Evolutionary conservation across 345 rosid genomes (phyloP).

Genomic region (Eucalyptus lansdowneana): DNA sequence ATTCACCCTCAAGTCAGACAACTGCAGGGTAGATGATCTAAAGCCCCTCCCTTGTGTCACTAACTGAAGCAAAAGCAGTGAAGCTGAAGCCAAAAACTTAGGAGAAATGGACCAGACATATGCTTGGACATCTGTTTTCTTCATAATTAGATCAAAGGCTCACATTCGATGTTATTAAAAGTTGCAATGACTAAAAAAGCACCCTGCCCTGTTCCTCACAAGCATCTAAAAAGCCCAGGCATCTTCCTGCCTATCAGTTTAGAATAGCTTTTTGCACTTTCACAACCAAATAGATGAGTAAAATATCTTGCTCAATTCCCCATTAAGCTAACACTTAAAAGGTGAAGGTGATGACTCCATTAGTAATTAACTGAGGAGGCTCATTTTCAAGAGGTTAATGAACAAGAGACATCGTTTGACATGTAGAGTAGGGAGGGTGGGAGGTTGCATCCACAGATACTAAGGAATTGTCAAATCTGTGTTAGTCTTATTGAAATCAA

Average conservation of each 20-base stretch:
- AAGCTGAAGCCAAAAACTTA: not conserved
- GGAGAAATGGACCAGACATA: not conserved
- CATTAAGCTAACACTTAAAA: not conserved
- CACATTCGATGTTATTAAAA: not conserved
- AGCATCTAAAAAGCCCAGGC: not conserved
- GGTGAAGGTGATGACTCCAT: not conserved
- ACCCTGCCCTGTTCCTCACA: not conserved
- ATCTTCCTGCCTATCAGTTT: not conserved
- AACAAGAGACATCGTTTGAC: not conserved
- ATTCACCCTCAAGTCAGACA: not conserved
- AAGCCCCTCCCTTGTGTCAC: not conserved
- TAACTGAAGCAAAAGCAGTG: not conserved
- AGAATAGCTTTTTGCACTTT: not conserved
- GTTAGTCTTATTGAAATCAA: not conserved
- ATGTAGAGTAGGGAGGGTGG: not conserved
- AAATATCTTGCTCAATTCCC: not conserved
- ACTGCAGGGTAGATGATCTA: not conserved
- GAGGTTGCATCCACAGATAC: not conserved
- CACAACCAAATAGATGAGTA: not conserved
- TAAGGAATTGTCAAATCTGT: not conserved
- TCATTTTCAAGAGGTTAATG: not conserved
- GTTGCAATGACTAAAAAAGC: not conserved
- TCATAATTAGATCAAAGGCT: not conserved
- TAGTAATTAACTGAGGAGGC: not conserved
- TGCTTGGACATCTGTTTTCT: not conserved